Conservation (phyloP, 2,329 filamentous ascomycete species). For the Lachnellula hyalina region DNA sequence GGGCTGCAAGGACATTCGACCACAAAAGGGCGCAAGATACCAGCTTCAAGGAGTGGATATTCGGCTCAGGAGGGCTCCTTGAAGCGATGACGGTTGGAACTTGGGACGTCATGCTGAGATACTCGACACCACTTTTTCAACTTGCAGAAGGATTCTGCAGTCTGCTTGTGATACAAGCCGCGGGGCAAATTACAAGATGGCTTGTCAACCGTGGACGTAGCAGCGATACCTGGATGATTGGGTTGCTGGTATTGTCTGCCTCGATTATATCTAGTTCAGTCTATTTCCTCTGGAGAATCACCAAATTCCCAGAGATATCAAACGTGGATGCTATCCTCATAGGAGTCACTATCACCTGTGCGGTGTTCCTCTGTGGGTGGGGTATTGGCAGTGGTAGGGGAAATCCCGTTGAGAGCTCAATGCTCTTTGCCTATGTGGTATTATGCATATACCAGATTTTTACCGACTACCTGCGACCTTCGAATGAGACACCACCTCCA, state of each 20-base stretch:
- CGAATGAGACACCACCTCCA: conserved; percentile 49
- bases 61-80: conserved; percentile 77
- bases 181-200: conserved; percentile 90
- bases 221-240: conserved; percentile 96
- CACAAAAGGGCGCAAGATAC: conserved; percentile 58
- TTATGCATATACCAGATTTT: conserved; percentile 99
- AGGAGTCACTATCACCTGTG: conserved; percentile 85
- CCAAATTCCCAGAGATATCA: conserved; percentile 86
- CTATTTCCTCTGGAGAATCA: conserved; percentile 94
- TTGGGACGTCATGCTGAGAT: conserved; percentile 85
- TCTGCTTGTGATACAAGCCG: conserved; percentile 88
- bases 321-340: conserved; percentile 91
- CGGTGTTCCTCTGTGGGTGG: conserved; percentile 87
- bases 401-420: conserved; percentile 89
- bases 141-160: conserved; percentile 95
- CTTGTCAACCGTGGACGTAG: conserved; percentile 79
- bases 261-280: conserved; percentile 89
- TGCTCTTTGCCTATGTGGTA: conserved; percentile 96
- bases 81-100: conserved; percentile 75
- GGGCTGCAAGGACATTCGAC: conserved; percentile 76
- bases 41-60: conserved; percentile 78
- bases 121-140: conserved; percentile 92
- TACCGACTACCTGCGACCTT: conserved; percentile 84
- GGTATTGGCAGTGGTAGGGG: conserved; percentile 91
- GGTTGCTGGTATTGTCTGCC: conserved; percentile 79